A percentile compares a stretch with the other conserved stretches of the same genome.
phyloP scores from a whole-genome alignment of 148 eudicot species.

The Camellia granthamiana region DNA sequence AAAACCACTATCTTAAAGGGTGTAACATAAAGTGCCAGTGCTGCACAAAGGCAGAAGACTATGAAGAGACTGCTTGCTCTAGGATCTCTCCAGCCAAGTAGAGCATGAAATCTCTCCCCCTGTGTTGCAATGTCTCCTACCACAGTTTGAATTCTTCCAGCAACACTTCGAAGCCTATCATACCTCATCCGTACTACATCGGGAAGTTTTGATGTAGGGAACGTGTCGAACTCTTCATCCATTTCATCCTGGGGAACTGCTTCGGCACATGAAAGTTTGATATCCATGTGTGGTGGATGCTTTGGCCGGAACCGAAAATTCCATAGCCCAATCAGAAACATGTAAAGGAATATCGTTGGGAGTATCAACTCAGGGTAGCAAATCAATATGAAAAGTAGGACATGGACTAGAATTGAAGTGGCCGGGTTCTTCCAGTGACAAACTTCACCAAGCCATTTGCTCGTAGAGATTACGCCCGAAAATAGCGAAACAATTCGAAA shows the following conservation, averaged over 20 bases:
- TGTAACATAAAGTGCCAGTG: conserved; percentile 32
- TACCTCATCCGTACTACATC: conserved; percentile 36
- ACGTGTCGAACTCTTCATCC: conserved; percentile 41
- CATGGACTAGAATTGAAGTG: conserved; percentile 32
- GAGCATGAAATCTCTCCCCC: conserved; percentile 38
- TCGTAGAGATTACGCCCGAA: conserved; percentile 28
- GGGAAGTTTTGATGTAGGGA: conserved; percentile 26
- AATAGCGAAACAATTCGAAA: conserved; percentile 30
- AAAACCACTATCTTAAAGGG: conserved; percentile 33
- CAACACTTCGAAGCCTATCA: conserved; percentile 31
- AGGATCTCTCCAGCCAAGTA: conserved; percentile 45
- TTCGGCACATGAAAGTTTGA: conserved; percentile 36
- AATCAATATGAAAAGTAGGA: conserved; percentile 31
- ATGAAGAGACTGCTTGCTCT: conserved; percentile 34
- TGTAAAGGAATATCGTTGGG: conserved; percentile 34
- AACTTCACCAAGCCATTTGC: conserved; percentile 32
- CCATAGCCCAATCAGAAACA: conserved; percentile 39
- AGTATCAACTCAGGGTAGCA: conserved; percentile 38
- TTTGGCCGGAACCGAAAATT: conserved; percentile 33
- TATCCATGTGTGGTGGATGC: conserved; percentile 42
- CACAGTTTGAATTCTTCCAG: conserved; percentile 43
- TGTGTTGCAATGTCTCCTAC: conserved; percentile 42
- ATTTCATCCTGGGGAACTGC: conserved; percentile 30
- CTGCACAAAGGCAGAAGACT: conserved; percentile 28
- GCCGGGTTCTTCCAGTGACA: conserved; percentile 39